Evolutionary conservation across 768 basidiomycete species (phyloP), one percentile per base, ranked within the genome.

Genomic region (Boletus sensibilis): DNA sequence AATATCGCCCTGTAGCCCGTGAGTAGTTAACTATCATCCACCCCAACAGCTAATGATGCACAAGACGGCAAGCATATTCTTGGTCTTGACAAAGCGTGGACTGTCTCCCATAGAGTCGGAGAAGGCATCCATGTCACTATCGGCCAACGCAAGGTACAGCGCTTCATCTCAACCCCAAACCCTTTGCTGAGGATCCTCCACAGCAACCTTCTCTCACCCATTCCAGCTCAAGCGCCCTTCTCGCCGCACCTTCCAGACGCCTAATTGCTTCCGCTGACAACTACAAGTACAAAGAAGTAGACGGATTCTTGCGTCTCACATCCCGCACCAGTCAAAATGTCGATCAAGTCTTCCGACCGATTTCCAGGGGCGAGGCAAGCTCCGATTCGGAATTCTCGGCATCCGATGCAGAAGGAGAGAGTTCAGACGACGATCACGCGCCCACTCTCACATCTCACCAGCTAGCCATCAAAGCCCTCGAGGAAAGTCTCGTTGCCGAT

Each of bases 291-390:
- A 73, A 81, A 54, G 88, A 90, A 68, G 65, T 78, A n/a, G 81
- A 88, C 57, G 88, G 87, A 10, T 85, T 88, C 64, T 73, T 91
- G 29, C 81, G 76, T 39, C 72, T 91, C 10, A 75, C 82, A 18
- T 78, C 84, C 16, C 72, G 72, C 16, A 67, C 68, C n/a, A 52
- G 48, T 54, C 69, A 52, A 57, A 59, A 50, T 59, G 62, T 40
- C 12, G 72, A 79, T 51, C 75, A 78, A 50, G 71, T 76, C 14
- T 84, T 87, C 61, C 81, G 82, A 33, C 79, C 82, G 11, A 82
- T 86, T 56, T 74, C 68, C 40, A 58, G 64, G 38, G 43, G 57
- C 40, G 68, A 68, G 27, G 67, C 63, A 27, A 62, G 51, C 27
- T 68, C 69, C 25, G 72, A 69, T 25, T 76, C 77, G 37, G 74